These are phyloP conservation scores for Elongisporangium prolatum DNA, from an alignment of 352 stramenopile species.

Conservation along the genomic window DNA sequence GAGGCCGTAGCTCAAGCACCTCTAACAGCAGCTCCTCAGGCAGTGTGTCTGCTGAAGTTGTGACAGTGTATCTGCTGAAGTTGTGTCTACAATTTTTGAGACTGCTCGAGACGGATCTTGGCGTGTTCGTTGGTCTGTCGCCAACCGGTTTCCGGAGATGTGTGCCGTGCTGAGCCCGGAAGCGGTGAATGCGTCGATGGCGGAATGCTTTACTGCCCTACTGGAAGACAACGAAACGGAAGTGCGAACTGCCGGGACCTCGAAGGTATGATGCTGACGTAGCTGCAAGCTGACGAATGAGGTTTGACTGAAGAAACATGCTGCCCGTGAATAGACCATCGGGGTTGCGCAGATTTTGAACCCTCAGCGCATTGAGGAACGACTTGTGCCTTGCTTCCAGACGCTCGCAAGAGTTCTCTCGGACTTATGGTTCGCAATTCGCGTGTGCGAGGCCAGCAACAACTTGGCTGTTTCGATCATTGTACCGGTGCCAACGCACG, in stretches of 20 bases:
- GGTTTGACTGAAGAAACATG: not conserved
- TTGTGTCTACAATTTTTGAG: constrained; percentile 90
- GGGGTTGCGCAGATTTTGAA: constrained; percentile 50
- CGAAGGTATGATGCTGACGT: constrained; percentile 62
- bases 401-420: constrained; percentile 96
- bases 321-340: constrained; percentile 15
- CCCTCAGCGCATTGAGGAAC: constrained; percentile 63
- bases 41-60: constrained; percentile 50
- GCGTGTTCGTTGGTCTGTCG: constrained; percentile 97
- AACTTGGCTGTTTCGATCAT: no score
- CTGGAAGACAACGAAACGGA: constrained; percentile 97
- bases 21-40: no score
- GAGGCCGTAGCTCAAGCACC: constrained; percentile 92
- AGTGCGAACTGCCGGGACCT: constrained; percentile 93
- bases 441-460: no score
- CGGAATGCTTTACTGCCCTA: constrained; percentile 90
- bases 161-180: constrained; percentile 84
- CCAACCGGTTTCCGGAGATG: constrained; percentile 94
- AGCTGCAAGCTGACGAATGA: not conserved
- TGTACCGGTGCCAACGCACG: no score
- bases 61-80: no score
- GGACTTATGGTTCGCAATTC: no score
- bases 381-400: constrained; percentile 82
- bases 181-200: constrained; percentile 62
- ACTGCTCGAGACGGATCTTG: constrained; percentile 95